Evolutionary conservation across 306 rosid species (phyloP), one percentile per base, ranked within the genome.

Genomic region (Malus fusca): DNA sequence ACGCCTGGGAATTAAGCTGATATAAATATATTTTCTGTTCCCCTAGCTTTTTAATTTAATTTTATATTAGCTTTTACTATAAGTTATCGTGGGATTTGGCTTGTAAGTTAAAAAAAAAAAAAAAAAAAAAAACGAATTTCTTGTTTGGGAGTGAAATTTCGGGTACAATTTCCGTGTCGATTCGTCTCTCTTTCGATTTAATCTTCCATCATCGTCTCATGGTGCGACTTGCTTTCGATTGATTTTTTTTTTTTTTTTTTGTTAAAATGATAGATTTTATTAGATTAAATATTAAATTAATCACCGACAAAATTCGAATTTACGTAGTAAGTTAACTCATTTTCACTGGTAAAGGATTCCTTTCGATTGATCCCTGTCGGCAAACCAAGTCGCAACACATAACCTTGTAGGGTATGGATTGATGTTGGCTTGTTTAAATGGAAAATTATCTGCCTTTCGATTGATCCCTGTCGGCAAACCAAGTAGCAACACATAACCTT

Each of bases 101-200:
- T 70, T 62, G 74, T 58, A 66, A 69, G 60, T 60, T 30, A 25
- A 13, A 31, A 35, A 35, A 35, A 6, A 35, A 35, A 35, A 71
- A 78, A 15, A 15, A 48, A 48, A 51, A 78, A 62, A 13, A 4
- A 4, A 3, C 21, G 55, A 64, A 19, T 44, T 35, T 71, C 8
- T 77, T 14, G 60, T 35, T 64, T 65, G 59, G 66, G 67, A 77
- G 69, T 62, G 68, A 72, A 77, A 67, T 59, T 68, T 74, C 26
- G 19, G 40, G 46, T 31, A 42, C 33, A 10, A 37, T 55, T 78
- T 5, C 71, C 23, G 4, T 31, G 74, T 82, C 35, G 66, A 63
- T 69, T 74, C 58, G 7, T 52, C 26, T 42, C 11, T 48, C 66
- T n/a, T 58, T 44, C 42, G 9, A 35, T 26, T 73, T 15, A 9